Base-by-base conservation (phyloP, 495 filamentous ascomycete genomes). In the Terfezia boudieri region DNA sequence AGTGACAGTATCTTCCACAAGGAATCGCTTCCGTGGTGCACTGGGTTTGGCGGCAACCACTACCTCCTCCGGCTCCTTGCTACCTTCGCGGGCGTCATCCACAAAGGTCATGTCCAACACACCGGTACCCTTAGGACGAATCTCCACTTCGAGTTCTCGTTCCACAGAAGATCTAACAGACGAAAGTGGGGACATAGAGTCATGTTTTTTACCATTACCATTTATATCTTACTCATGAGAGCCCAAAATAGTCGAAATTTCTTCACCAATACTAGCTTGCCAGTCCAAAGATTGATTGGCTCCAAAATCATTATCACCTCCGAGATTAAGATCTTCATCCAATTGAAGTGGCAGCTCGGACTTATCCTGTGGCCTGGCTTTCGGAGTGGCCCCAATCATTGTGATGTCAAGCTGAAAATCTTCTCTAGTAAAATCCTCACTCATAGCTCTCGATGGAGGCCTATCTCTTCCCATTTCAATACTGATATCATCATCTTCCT, bases 401-500 rank as follows among this genome's bases (percentile, higher is more conserved):
- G 61, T 64, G 37, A 67, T 53, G 17, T 66, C 69, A 16, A 74
- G 64, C 55, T 79, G 75, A 26, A 75, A 20, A 46, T 46, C 41
- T 1, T 86, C 83, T 60, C 80, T 81, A 49, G 82, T 75, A 50
- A 85, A 68, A 66, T 88, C 83, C 51, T 86, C 82, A 56, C 82
- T 83, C 23, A 82, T 66, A 8, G 71, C 67, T 51, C 77, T 72
- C 23, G 80, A 70, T 14, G 76, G 69, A 12, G 81, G 80, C 32
- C 82, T 84, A 57, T 89, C 82, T 76, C 84, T 79, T 64, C 84
- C 85, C 60, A 85, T 73, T 77, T 94, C 86, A 57, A 92, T 76
- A 58, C 82, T 88, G 55, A 14, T 20, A 5, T 46, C 41, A 4
- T 78, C 77, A 55, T 71, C 67, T 8, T 67, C 69, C 49, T 74